These are phyloP conservation scores for Blastocystis sp. DNA, from an alignment of 352 stramenopile species.

Conservation along the genomic window DNA sequence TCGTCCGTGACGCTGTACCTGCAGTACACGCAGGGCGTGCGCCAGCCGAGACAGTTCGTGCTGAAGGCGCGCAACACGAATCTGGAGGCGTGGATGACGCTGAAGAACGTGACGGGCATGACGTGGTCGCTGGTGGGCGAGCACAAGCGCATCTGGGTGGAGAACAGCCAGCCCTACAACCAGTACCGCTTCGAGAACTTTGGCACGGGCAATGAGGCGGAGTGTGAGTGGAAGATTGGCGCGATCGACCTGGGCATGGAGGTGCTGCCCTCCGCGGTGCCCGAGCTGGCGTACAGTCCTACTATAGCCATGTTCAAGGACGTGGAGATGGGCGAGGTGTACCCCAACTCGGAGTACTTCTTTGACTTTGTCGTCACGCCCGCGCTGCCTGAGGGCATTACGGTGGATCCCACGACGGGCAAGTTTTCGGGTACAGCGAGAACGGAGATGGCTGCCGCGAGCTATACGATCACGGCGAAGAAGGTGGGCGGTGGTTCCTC, in stretches of 20 bases:
- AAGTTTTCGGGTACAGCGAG: conserved; percentile 28
- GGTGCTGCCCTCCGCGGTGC: neutral
- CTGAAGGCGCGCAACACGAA: neutral
- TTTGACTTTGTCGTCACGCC: conserved; percentile 26
- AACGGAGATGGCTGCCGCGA: neutral
- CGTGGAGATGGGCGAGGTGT: conserved; percentile 52
- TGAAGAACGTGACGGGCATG: neutral
- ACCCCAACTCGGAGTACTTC: conserved; percentile 30
- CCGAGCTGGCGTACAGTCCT: conserved; percentile 24
- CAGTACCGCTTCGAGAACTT: conserved; percentile 52
- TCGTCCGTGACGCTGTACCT: neutral
- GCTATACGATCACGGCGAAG: conserved; percentile 38
- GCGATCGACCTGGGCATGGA: conserved; percentile 11
- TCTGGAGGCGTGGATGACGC: neutral
- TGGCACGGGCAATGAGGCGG: neutral
- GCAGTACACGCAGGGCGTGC: neutral
- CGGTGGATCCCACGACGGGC: conserved; percentile 28
- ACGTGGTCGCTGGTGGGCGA: neutral
- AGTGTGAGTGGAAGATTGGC: neutral
- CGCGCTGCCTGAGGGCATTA: conserved; percentile 22
- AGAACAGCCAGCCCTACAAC: conserved; percentile 30
- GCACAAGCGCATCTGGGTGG: neutral
- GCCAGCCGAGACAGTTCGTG: neutral
- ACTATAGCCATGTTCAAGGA: conserved; percentile 1
- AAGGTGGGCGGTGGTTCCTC: neutral